phyloP scores from a whole-genome alignment of 139 green algal genomes.

The Tetradesmus lagerheimii region DNA sequence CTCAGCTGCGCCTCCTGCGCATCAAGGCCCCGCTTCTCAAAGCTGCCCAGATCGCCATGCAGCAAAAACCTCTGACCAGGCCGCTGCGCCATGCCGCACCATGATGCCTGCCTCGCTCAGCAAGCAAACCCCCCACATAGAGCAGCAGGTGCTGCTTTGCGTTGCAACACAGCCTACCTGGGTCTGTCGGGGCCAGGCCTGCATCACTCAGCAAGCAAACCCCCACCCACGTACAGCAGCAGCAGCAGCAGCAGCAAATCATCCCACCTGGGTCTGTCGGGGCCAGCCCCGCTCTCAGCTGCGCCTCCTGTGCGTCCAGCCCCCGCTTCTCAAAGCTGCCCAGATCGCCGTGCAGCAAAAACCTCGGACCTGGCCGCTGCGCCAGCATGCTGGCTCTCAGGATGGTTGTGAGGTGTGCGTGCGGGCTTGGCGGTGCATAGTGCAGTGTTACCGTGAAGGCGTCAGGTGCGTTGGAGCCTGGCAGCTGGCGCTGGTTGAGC shows the following conservation, averaged over 20 bases:
- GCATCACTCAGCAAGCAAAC: neutral
- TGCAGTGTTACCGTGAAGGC: conserved; percentile 44
- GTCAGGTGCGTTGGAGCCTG: conserved; percentile 10
- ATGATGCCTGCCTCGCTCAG: too few relatives aligned
- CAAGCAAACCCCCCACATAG: too few relatives aligned
- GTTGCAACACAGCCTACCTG: too few relatives aligned
- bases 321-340: conserved; percentile 37
- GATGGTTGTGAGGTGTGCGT: neutral
- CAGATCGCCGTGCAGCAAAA: conserved; percentile 15
- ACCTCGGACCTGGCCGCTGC: conserved; percentile 10
- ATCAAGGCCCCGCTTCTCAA: conserved; percentile 31
- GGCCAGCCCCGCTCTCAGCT: neutral
- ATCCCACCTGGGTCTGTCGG: neutral
- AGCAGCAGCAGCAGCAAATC: neutral
- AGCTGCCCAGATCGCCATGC: conserved; percentile 37
- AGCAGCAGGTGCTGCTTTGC: too few relatives aligned
- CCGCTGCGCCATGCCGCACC: neutral
- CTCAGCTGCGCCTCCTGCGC: conserved; percentile 33
- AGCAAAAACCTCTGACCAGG: conserved; percentile 18
- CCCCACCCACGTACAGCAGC: neutral
- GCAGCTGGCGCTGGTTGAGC: conserved; percentile 38
- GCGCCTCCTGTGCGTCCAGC: conserved; percentile 32
- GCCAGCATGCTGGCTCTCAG: conserved; percentile 21
- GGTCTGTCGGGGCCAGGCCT: too few relatives aligned
- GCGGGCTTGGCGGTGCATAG: neutral